Percentiles rank a stretch among this genome's conserved stretches.
Conservation (phyloP, 306 rosid species). For the Aeschynomene evenia region DNA sequence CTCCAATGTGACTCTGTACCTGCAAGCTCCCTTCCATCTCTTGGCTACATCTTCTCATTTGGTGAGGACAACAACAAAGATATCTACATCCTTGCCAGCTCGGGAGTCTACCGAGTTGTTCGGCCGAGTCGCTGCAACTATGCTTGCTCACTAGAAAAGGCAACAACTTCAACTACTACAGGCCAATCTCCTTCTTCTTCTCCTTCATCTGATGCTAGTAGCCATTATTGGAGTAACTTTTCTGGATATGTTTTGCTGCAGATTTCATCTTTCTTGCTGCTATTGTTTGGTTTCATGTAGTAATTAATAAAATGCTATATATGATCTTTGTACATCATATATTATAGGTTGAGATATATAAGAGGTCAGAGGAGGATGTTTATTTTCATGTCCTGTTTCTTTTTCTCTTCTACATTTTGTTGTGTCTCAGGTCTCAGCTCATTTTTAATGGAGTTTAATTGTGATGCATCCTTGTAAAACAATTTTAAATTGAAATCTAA, state of each 20-base stretch:
- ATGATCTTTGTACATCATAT: slow-evolving; percentile 15
- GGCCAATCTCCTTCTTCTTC: slow-evolving; percentile 23
- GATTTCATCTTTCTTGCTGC: slow-evolving; percentile 29
- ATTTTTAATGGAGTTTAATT: no score
- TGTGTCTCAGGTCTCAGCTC: background rate
- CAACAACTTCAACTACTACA: slow-evolving; percentile 31
- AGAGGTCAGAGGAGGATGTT: no score
- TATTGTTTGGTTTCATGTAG: slow-evolving; percentile 25
- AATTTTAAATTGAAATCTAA: no score
- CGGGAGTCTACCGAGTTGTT: slow-evolving; percentile 73
- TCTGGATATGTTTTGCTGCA: slow-evolving; percentile 26
- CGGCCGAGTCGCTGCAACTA: slow-evolving; percentile 75
- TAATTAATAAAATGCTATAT: no score
- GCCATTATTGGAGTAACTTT: slow-evolving; percentile 3
- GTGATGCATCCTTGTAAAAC: no score
- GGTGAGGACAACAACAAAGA: slow-evolving; percentile 86
- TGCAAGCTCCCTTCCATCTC: slow-evolving; percentile 53
- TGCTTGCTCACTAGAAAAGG: slow-evolving; percentile 54
- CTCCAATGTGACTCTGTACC: slow-evolving; percentile 51
- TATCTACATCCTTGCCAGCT: slow-evolving; percentile 58
- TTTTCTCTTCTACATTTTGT: background rate
- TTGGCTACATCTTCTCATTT: slow-evolving; percentile 71
- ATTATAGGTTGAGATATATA: background rate
- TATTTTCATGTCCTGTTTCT: background rate
- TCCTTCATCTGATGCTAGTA: slow-evolving; percentile 31